Evolutionary conservation across 1,284 basidiomycete genomes (phyloP), one percentile per base, ranked within the genome.

Genomic region (Anthracocystis setariae): DNA sequence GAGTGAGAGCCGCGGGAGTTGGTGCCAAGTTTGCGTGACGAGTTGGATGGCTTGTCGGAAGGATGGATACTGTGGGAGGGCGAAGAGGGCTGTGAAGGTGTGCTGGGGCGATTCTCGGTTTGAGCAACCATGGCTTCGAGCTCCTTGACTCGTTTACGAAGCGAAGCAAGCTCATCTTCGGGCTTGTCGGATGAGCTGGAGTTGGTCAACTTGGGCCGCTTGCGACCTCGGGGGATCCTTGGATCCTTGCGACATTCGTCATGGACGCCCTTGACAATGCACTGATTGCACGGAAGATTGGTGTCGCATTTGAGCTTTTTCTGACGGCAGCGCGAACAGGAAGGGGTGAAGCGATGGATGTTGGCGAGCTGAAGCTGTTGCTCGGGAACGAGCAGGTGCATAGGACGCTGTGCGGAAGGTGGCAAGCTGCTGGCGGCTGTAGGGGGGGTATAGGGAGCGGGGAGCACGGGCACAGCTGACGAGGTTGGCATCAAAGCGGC

Each of bases 271-370:
- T 74, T 77, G n/a, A 58, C 58, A n/a, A 71, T 70, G 52, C 75
- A 77, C 49, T 76, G 65, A 32, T 73, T 73, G 51, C 71, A 73
- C 0, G 71, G 71, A 13, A 69, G 53, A 27, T 70, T 63, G 7
- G 69, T 69, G 33, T 72, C 68, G 52, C 73, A 75, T 37, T 72
- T 72, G 54, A 75, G 70, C 61, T 75, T 75, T 44, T 75, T 75
- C 12, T 52, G 51, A 13, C 73, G 53, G 40, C 73, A 73, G 10
- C 73, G 56, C 4, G 70, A 68, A 55, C 73, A 75, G 5, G 65
- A 69, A 2, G 65, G 73, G 0, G 73, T 75, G 46, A 69, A 68
- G 32, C 64, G 62, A 33, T 61, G 48, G 33, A 66, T 54, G 50
- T 74, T 63, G 55, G 63, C 57, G 18, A 72, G 47, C 32, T 72